A percentile compares a stretch with the other conserved stretches of the same genome.
Conservation (phyloP, 306 rosid species). For the Rosa rugosa region DNA sequence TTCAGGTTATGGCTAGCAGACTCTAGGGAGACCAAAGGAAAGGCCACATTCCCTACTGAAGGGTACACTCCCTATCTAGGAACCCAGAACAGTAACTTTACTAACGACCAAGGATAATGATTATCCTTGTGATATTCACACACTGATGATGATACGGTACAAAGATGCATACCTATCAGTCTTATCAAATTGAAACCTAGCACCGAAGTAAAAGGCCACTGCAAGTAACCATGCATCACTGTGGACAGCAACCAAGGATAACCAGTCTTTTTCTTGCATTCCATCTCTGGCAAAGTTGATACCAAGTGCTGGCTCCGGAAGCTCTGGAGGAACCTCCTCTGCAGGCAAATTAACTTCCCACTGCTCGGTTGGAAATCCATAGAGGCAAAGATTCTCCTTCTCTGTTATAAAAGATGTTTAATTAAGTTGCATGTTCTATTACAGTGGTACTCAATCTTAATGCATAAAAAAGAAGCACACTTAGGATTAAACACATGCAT, state of each 20-base stretch:
- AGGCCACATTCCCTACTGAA: not conserved
- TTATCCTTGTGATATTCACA: not conserved
- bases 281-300: conserved; percentile 70
- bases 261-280: conserved; percentile 66
- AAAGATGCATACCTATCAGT: conserved; percentile 53
- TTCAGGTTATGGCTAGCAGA: not conserved
- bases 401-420: conserved; percentile 35
- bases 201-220: conserved; percentile 62
- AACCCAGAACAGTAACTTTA: not conserved
- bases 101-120: not conserved
- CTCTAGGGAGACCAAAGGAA: not conserved
- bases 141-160: conserved; percentile 8
- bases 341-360: conserved; percentile 77
- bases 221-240: conserved; percentile 78
- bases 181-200: conserved; percentile 64
- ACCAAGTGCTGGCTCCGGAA: conserved; percentile 77
- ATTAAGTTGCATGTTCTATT: not conserved
- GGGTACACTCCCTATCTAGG: not conserved
- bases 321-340: conserved; percentile 72
- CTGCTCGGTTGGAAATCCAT: conserved; percentile 67
- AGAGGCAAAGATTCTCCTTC: conserved; percentile 76
- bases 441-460: not conserved
- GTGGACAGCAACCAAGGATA: conserved; percentile 68
- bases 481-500: not conserved
- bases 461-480: not conserved